A percentile compares a stretch with the other conserved stretches of the same genome.
Evolutionary conservation across 2,329 filamentous ascomycete species (phyloP).

Genomic region (Exutisphaerella laricina): DNA sequence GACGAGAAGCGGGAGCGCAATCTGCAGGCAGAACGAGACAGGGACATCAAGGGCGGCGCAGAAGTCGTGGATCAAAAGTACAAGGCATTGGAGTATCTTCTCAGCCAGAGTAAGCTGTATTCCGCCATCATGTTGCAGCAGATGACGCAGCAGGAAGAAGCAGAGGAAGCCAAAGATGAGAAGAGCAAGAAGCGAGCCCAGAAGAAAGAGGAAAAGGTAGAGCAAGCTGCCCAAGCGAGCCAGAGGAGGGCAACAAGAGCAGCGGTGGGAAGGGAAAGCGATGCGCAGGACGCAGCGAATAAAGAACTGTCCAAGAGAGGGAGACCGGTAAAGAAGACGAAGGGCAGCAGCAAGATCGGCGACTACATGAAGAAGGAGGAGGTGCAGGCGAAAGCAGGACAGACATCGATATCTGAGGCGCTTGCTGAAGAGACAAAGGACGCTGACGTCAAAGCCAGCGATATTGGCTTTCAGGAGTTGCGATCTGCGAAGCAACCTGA

Average conservation of each 20-base stretch:
- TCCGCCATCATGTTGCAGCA: slow-evolving; percentile 49
- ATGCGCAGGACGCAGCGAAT: slow-evolving; percentile 15
- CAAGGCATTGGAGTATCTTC: slow-evolving; percentile 48
- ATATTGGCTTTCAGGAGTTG: slow-evolving; percentile 61
- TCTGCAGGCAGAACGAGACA: slow-evolving; percentile 42
- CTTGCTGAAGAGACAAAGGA: slow-evolving; percentile 55
- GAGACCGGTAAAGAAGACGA: slow-evolving; percentile 32
- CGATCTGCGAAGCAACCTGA: slow-evolving; percentile 80
- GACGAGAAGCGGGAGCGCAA: slow-evolving; percentile 42
- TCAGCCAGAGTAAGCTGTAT: slow-evolving; percentile 50
- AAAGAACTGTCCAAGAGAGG: slow-evolving; percentile 29
- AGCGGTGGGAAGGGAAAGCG: slow-evolving; percentile 21
- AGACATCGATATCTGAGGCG: slow-evolving; percentile 52
- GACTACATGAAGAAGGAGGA: slow-evolving; percentile 58
- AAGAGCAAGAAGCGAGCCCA: slow-evolving; percentile 41
- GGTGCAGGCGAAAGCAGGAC: slow-evolving; percentile 48
- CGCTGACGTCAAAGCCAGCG: slow-evolving; percentile 53
- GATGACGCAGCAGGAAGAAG: slow-evolving; percentile 49
- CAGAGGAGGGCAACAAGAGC: slow-evolving; percentile 44
- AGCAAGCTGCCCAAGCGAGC: slow-evolving; percentile 41
- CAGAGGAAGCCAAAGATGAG: slow-evolving; percentile 42
- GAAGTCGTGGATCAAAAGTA: slow-evolving; percentile 46
- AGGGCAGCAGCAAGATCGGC: slow-evolving; percentile 46
- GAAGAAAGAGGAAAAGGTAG: slow-evolving; percentile 44
- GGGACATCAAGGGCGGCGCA: slow-evolving; percentile 43